Conservation (phyloP, 2,329 filamentous ascomycete species). For the Massarina eburnea region DNA sequence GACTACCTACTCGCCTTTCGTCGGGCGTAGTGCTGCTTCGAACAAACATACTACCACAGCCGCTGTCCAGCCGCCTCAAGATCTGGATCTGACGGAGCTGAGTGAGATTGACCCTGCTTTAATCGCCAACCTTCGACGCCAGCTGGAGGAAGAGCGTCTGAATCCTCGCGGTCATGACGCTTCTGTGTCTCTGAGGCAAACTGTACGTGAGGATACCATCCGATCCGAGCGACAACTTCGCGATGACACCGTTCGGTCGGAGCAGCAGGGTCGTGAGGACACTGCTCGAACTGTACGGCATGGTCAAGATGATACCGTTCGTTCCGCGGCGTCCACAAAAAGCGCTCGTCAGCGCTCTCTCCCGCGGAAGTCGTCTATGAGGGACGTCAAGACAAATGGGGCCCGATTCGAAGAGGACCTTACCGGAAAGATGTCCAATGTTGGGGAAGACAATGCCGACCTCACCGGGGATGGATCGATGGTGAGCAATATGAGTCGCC, state of each 20-base stretch:
- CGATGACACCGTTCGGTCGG: slow-evolving; percentile 43
- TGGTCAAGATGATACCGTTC: slow-evolving; percentile 40
- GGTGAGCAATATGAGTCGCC: slow-evolving; percentile 52
- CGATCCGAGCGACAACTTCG: slow-evolving; percentile 29
- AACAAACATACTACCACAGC: slow-evolving; percentile 14
- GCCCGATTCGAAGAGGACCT: slow-evolving; percentile 38
- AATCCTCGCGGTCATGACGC: slow-evolving; percentile 39
- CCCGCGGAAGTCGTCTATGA: slow-evolving; percentile 59
- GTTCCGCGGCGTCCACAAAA: slow-evolving; percentile 41
- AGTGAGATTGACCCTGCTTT: slow-evolving; percentile 57
- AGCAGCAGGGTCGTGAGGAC: slow-evolving; percentile 37
- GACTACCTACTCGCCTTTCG: slow-evolving; percentile 20
- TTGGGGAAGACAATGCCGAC: slow-evolving; percentile 25
- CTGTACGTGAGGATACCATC: slow-evolving; percentile 43
- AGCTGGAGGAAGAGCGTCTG: slow-evolving; percentile 57
- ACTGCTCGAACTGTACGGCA: slow-evolving; percentile 36
- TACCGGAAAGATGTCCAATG: slow-evolving; percentile 36
- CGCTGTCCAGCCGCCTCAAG: slow-evolving; percentile 29
- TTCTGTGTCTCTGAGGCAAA: slow-evolving; percentile 26
- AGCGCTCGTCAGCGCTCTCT: slow-evolving; percentile 42
- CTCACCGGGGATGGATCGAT: slow-evolving; percentile 44
- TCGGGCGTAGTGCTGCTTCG: slow-evolving; percentile 25
- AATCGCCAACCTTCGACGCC: slow-evolving; percentile 57
- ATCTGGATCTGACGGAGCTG: slow-evolving; percentile 52
- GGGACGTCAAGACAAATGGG: slow-evolving; percentile 44